Conservation (phyloP, 2,329 filamentous ascomycete species). For the Sporothrix protearum region DNA sequence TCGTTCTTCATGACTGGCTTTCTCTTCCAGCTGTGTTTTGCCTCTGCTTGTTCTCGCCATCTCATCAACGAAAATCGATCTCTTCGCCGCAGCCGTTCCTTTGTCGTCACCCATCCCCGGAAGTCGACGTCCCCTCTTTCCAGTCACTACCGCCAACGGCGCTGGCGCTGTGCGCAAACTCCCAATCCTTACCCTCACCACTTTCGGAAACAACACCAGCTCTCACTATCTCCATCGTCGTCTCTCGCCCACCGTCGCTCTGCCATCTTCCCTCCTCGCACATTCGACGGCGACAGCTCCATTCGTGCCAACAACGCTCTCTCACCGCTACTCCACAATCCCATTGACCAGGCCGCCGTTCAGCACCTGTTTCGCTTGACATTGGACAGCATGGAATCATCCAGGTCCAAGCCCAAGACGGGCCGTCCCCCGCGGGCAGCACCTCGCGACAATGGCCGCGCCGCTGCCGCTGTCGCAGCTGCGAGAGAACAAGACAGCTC, state of each 20-base stretch:
- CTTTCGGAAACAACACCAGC: constrained; percentile 35
- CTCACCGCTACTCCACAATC: constrained; percentile 12
- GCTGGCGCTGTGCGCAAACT: constrained; percentile 37
- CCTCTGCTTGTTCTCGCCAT: constrained; percentile 45
- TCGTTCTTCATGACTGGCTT: constrained; percentile 46
- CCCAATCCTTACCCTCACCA: constrained; percentile 38
- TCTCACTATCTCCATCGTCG: constrained; percentile 8
- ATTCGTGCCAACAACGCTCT: neutral
- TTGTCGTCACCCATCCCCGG: constrained; percentile 41
- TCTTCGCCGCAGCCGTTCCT: constrained; percentile 41
- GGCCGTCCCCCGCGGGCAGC: constrained; percentile 20
- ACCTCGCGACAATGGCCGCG: neutral
- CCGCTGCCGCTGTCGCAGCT: too few species aligned
- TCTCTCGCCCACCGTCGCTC: neutral
- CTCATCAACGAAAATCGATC: constrained; percentile 46
- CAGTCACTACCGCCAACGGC: constrained; percentile 35
- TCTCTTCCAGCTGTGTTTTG: constrained; percentile 47
- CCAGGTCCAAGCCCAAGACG: neutral
- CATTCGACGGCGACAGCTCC: neutral
- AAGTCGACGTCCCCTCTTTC: constrained; percentile 39
- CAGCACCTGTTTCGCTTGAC: constrained; percentile 25
- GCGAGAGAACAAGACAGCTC: constrained; percentile 14
- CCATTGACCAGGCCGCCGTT: constrained; percentile 28
- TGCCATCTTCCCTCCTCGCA: neutral
- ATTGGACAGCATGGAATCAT: constrained; percentile 21